Evolutionary conservation across 2,329 filamentous ascomycete genomes (phyloP).

Genomic region (Talaromyces sp.): DNA sequence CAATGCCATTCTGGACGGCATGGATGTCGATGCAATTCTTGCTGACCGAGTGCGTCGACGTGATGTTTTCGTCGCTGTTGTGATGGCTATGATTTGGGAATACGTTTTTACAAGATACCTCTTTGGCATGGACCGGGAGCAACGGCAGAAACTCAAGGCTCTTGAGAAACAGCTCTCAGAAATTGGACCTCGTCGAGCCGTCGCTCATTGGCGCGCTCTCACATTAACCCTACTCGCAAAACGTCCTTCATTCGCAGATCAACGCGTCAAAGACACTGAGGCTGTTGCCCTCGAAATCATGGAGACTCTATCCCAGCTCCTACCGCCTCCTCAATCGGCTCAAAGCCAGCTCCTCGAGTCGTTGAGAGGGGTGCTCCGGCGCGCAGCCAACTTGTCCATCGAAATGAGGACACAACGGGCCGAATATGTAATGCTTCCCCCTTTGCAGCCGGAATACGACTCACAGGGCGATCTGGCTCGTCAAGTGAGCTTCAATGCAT

Average conservation of each 20-base stretch:
- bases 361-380: conserved; percentile 78
- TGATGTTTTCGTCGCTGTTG: conserved; percentile 97
- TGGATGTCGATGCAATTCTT: conserved; percentile 85
- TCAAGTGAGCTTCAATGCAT: conserved; percentile 86
- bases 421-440: conserved; percentile 98
- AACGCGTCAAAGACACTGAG: conserved; percentile 86
- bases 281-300: conserved; percentile 92
- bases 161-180: conserved; percentile 89
- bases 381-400: conserved; percentile 85
- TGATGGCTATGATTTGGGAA: conserved; percentile 99
- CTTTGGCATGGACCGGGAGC: conserved; percentile 97
- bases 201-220: conserved; percentile 94
- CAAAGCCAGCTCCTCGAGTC: conserved; percentile 79
- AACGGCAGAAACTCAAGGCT: conserved; percentile 93
- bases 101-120: conserved; percentile 97
- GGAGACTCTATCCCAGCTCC: conserved; percentile 74
- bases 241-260: conserved; percentile 72
- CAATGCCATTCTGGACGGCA: conserved; percentile 89
- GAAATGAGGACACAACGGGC: conserved; percentile 97
- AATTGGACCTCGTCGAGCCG: conserved; percentile 81
- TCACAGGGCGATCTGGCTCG: conserved; percentile 83
- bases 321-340: conserved; percentile 79
- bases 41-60: conserved; percentile 81
- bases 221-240: conserved; percentile 85
- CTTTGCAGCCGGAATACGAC: conserved; percentile 91